These are phyloP conservation scores for Silene latifolia DNA, from an alignment of 148 eudicot genomes.

Conservation along the genomic window DNA sequence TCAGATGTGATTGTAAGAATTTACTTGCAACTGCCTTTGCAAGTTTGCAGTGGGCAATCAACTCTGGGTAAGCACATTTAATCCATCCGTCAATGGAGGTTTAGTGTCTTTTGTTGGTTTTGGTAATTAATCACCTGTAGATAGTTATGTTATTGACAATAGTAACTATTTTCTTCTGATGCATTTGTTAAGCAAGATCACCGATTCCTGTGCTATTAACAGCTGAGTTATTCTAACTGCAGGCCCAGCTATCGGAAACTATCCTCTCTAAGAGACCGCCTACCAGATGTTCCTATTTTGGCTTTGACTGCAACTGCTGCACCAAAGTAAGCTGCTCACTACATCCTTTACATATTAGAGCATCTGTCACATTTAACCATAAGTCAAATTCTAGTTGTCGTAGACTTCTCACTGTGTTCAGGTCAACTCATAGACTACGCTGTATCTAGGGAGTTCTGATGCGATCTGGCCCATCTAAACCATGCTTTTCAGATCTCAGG, in stretches of 20 bases:
- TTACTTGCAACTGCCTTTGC: not conserved
- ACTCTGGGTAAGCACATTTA: not conserved
- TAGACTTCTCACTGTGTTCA: not conserved
- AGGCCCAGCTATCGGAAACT: slow-evolving; percentile 98
- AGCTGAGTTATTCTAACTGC: slow-evolving; percentile 8
- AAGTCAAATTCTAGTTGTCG: not conserved
- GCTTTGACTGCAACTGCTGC: slow-evolving; percentile 98
- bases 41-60: not conserved
- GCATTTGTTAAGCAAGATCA: not conserved
- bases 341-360: not conserved
- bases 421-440: not conserved
- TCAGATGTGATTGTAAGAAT: slow-evolving; percentile 1
- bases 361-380: slow-evolving; percentile 7
- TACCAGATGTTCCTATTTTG: slow-evolving; percentile 75
- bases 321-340: slow-evolving; percentile 63
- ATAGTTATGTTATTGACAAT: not conserved
- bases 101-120: not conserved
- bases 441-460: not conserved
- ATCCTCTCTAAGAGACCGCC: slow-evolving; percentile 60
- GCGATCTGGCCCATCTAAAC: not conserved
- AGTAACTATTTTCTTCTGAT: not conserved
- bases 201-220: not conserved
- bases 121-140: not conserved
- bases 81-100: not conserved
- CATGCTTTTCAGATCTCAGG: not conserved